These are phyloP conservation scores for Saccharomyces kudriavzevii DNA, from an alignment of 805 yeast genomes.

Conservation along the genomic window DNA sequence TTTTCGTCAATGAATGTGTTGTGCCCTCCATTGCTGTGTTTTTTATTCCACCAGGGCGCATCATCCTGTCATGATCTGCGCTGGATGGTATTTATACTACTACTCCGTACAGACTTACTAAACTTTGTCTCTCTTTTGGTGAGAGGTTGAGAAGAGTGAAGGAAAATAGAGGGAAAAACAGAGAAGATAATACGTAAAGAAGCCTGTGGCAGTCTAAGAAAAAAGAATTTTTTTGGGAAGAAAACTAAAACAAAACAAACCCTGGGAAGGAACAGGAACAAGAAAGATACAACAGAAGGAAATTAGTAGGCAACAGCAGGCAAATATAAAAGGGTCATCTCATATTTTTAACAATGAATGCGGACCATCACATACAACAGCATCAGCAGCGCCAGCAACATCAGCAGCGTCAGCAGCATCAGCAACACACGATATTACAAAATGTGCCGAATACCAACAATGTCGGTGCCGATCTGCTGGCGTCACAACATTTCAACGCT, in stretches of 20 bases:
- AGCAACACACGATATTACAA: neutral
- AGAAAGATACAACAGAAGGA: conserved; percentile 2
- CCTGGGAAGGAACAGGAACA: conserved; percentile 1
- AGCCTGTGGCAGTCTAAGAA: neutral
- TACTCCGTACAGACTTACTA: neutral
- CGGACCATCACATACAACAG: conserved; percentile 1
- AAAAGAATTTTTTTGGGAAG: neutral
- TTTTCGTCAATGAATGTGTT: neutral
- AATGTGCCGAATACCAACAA: neutral
- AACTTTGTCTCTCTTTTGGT: neutral
- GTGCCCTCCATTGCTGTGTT: neutral
- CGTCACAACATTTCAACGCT: neutral
- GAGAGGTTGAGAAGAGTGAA: neutral
- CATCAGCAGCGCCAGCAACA: conserved; percentile 1
- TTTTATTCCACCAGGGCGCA: neutral
- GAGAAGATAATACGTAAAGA: neutral
- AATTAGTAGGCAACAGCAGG: conserved; percentile 2
- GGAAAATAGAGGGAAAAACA: neutral
- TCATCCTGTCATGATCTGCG: neutral
- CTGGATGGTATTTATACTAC: neutral
- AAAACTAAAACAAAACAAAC: neutral
- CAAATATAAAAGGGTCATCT: neutral
- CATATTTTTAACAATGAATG: neutral
- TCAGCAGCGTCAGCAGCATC: conserved; percentile 3
- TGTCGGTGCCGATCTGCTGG: neutral